Conservation (phyloP, 2,329 filamentous ascomycete genomes). For the Fonsecaea nubica region DNA sequence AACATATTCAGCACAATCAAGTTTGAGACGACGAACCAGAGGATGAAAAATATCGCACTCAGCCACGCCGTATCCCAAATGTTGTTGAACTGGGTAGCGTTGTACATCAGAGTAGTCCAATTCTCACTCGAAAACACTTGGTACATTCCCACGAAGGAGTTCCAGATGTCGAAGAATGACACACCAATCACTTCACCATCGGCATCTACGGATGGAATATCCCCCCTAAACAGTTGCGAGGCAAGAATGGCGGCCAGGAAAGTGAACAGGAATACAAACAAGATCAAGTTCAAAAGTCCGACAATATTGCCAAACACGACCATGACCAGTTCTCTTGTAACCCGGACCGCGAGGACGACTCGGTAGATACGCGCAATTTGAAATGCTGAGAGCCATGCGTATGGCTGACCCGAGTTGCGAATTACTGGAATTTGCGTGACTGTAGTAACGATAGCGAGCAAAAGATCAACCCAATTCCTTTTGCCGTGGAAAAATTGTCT, state of each 20-base stretch:
- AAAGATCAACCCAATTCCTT: conserved; percentile 80
- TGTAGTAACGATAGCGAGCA: conserved; percentile 78
- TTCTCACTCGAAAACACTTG: conserved; percentile 95
- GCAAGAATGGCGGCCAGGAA: conserved; percentile 94
- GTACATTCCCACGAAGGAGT: conserved; percentile 97
- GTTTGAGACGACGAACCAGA: conserved; percentile 95
- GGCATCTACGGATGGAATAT: conserved; percentile 71
- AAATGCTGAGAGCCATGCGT: conserved; percentile 89
- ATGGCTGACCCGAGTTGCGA: conserved; percentile 71
- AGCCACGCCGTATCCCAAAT: conserved; percentile 82
- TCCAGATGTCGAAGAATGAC: conserved; percentile 89
- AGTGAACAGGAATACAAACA: conserved; percentile 95
- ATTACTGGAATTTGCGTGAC: conserved; percentile 87
- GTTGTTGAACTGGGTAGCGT: conserved; percentile 73
- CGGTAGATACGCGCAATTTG: conserved; percentile 93
- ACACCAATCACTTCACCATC: conserved; percentile 69
- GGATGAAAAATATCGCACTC: conserved; percentile 84
- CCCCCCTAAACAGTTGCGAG: conserved; percentile 87
- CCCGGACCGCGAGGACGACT: conserved; percentile 83
- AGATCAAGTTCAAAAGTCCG: conserved; percentile 91
- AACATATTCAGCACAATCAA: conserved; percentile 99
- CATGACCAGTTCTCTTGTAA: conserved; percentile 83
- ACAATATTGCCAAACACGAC: conserved; percentile 88
- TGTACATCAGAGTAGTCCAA: conserved; percentile 89
- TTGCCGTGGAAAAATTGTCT: conserved; percentile 75